phyloP scores from a whole-genome alignment of 768 basidiomycete genomes.

The Cantharellus anzutake region DNA sequence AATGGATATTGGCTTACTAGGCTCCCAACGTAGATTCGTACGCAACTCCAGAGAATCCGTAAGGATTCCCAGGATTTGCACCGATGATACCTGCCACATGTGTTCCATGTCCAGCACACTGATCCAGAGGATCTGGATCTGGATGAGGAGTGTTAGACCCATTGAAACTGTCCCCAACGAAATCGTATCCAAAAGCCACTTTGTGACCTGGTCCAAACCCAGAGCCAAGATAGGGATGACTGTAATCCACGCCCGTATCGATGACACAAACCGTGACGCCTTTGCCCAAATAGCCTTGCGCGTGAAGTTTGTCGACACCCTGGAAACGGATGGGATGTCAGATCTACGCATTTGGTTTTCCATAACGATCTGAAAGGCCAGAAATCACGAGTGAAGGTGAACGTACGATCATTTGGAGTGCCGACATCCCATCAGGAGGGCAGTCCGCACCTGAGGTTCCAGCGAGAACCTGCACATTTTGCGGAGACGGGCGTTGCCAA shows the following conservation, averaged over 20 bases:
- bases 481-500: too few relatives aligned
- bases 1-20: slow-evolving; percentile 1
- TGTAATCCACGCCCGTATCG: slow-evolving; percentile 7
- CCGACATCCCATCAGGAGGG: too few relatives aligned
- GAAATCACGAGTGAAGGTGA: neutral
- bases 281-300: slow-evolving; percentile 4
- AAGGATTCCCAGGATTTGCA: slow-evolving; percentile 2
- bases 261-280: slow-evolving; percentile 7
- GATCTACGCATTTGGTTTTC: neutral
- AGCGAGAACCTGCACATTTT: too few relatives aligned
- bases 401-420: too few relatives aligned
- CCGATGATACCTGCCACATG: slow-evolving; percentile 5
- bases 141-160: slow-evolving; percentile 1
- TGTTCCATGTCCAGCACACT: slow-evolving; percentile 7
- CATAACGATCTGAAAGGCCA: neutral
- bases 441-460: too few relatives aligned
- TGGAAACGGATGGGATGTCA: neutral
- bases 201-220: slow-evolving; percentile 6
- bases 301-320: slow-evolving; percentile 6
- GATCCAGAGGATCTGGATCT: slow-evolving; percentile 6
- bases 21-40: slow-evolving; percentile 2
- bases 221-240: slow-evolving; percentile 3
- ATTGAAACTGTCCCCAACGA: slow-evolving; percentile 4
- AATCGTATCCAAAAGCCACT: slow-evolving; percentile 5
- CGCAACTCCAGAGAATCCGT: slow-evolving; percentile 4